Conservation (phyloP, 2,329 filamentous ascomycete genomes). For the Monilinia fructigena region DNA sequence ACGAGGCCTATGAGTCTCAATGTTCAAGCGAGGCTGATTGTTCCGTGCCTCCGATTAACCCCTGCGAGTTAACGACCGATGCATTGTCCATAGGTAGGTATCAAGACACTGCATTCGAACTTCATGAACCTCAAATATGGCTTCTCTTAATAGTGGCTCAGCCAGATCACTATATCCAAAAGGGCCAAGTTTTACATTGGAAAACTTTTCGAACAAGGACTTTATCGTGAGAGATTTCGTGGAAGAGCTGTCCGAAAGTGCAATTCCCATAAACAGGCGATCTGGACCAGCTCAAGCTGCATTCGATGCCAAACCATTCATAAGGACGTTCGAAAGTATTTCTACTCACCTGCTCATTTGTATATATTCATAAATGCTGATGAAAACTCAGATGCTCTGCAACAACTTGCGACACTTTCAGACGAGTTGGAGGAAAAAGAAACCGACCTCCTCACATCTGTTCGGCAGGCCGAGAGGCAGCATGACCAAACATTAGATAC, state of each 20-base stretch:
- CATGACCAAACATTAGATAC: constrained; percentile 90
- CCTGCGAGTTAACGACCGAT: constrained; percentile 2
- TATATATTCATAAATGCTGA: constrained; percentile 33
- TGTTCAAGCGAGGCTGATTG: constrained; percentile 20
- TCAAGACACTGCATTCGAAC: constrained; percentile 14
- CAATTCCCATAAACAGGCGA: constrained; percentile 74
- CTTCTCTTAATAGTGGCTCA: constrained; percentile 31
- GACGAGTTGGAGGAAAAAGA: constrained; percentile 88
- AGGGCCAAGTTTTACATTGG: constrained; percentile 80
- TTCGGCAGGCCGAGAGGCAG: constrained; percentile 85
- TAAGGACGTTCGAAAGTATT: constrained; percentile 85
- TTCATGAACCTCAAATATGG: constrained; percentile 29
- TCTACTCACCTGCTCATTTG: constrained; percentile 2
- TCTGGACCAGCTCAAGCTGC: constrained; percentile 63
- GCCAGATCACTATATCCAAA: constrained; percentile 64
- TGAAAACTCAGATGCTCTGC: constrained; percentile 54
- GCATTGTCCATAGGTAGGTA: constrained; percentile 8
- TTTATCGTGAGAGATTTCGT: constrained; percentile 99
- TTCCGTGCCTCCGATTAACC: constrained; percentile 10
- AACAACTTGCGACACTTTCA: constrained; percentile 66
- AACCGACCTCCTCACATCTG: constrained; percentile 85
- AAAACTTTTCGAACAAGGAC: constrained; percentile 85
- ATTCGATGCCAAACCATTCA: constrained; percentile 96
- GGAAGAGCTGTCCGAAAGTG: constrained; percentile 83
- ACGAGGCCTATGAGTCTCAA: constrained; percentile 18